Evolutionary conservation across 2,329 filamentous ascomycete genomes (phyloP).

Genomic region (Rutstroemia sp.): DNA sequence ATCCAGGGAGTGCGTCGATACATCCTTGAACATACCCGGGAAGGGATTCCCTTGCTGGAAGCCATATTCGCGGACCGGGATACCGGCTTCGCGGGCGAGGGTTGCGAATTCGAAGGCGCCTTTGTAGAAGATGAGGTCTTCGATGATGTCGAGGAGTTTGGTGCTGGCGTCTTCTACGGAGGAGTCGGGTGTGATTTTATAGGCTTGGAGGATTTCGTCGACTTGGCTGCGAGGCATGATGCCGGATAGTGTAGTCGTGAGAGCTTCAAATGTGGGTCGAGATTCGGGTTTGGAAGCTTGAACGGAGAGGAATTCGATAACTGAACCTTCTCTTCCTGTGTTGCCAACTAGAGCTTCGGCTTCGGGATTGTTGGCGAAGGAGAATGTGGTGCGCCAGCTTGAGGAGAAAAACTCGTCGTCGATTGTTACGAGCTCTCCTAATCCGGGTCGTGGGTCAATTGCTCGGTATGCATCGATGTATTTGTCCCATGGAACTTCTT

Average conservation of each 20-base stretch:
- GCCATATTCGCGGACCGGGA: conserved; percentile 3
- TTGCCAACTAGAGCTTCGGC: background rate
- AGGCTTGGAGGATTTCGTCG: background rate
- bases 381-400: background rate
- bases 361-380: background rate
- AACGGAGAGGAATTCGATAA: background rate
- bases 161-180: background rate
- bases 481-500: background rate
- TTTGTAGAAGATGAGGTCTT: background rate
- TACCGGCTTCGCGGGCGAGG: background rate
- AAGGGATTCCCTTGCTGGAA: conserved; percentile 11
- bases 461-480: background rate
- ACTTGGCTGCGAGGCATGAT: background rate
- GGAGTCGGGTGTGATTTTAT: background rate
- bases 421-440: background rate
- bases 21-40: background rate
- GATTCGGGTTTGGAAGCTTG: background rate
- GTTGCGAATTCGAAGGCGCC: background rate
- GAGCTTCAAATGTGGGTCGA: background rate
- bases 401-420: background rate
- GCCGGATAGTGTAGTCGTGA: background rate
- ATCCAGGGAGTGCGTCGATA: conserved; percentile 5
- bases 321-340: background rate
- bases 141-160: background rate
- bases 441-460: background rate